Percentiles rank a stretch among this genome's conserved stretches.
phyloP scores from a whole-genome alignment of 2,329 filamentous ascomycete species.

The Ophiostoma populinum region DNA sequence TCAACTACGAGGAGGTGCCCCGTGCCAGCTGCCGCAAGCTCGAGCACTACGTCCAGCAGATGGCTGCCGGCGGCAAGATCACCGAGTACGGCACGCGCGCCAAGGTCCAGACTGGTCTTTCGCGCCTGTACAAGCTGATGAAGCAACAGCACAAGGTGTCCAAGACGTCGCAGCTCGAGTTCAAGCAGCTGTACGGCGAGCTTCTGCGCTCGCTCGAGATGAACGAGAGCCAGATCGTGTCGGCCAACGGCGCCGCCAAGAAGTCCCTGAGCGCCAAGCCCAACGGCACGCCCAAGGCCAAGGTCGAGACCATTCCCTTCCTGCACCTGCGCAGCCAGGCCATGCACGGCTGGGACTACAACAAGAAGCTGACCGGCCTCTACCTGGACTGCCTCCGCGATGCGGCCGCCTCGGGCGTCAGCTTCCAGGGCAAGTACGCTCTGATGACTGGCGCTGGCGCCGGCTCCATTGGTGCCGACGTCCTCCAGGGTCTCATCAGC shows the following conservation, averaged over 20 bases:
- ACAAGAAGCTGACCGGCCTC: conserved; percentile 88
- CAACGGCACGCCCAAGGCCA: conserved; percentile 54
- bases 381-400: conserved; percentile 88
- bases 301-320: conserved; percentile 95
- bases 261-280: conserved; percentile 30
- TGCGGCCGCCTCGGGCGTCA: conserved; percentile 73
- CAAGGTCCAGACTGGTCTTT: conserved; percentile 92
- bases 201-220: conserved; percentile 87
- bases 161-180: conserved; percentile 89
- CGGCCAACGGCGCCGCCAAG: conserved; percentile 30
- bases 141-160: conserved; percentile 96
- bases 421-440: conserved; percentile 85
- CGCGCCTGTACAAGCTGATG: conserved; percentile 94
- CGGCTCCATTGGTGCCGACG: conserved; percentile 93
- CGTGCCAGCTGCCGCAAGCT: conserved; percentile 85
- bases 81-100: conserved; percentile 96
- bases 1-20: conserved; percentile 79
- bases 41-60: conserved; percentile 95
- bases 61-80: conserved; percentile 96
- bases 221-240: conserved; percentile 96
- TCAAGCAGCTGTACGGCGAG: conserved; percentile 87
- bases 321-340: conserved; percentile 89
- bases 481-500: conserved; percentile 86
- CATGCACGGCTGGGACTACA: conserved; percentile 94
- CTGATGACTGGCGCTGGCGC: conserved; percentile 97